Evolutionary conservation across 805 yeast species (phyloP).

Genomic region (Yarrowia hollandica): DNA sequence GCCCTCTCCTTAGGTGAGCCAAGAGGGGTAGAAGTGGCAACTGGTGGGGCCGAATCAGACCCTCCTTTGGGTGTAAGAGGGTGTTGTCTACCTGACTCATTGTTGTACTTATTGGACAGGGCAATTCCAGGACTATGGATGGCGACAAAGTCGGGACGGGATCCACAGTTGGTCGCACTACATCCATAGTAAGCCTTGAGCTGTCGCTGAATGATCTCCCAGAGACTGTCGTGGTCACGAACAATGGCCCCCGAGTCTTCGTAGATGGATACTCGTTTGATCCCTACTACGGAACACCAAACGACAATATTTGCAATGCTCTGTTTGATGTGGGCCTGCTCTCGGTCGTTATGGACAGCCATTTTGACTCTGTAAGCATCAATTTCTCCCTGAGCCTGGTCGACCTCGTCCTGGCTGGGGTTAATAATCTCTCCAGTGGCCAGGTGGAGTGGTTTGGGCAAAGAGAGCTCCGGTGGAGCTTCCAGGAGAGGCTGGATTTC

Average conservation of each 20-base stretch:
- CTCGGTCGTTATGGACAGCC: slow-evolving; percentile 28
- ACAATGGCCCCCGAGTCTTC: slow-evolving; percentile 25
- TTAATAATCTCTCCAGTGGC: slow-evolving; percentile 28
- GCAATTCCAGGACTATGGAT: slow-evolving; percentile 9
- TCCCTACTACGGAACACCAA: slow-evolving; percentile 27
- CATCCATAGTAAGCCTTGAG: slow-evolving; percentile 19
- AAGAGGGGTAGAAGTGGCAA: neutral
- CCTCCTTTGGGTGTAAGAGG: slow-evolving; percentile 7
- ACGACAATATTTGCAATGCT: slow-evolving; percentile 29
- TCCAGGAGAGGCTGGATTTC: slow-evolving; percentile 10
- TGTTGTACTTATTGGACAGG: neutral
- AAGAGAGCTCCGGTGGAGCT: slow-evolving; percentile 6
- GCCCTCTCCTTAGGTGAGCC: neutral
- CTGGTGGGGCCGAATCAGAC: neutral
- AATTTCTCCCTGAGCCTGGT: slow-evolving; percentile 13
- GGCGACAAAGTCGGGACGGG: slow-evolving; percentile 6
- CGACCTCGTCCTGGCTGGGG: slow-evolving; percentile 23
- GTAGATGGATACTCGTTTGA: slow-evolving; percentile 23
- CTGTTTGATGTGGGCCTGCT: slow-evolving; percentile 16
- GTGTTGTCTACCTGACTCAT: neutral
- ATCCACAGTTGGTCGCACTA: slow-evolving; percentile 13
- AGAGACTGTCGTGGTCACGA: slow-evolving; percentile 15
- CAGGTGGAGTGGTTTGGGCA: neutral
- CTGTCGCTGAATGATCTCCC: slow-evolving; percentile 12
- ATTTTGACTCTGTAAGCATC: slow-evolving; percentile 9